Evolutionary conservation across 106 monocot species (phyloP).

Genomic region (Chionographis japonica): DNA sequence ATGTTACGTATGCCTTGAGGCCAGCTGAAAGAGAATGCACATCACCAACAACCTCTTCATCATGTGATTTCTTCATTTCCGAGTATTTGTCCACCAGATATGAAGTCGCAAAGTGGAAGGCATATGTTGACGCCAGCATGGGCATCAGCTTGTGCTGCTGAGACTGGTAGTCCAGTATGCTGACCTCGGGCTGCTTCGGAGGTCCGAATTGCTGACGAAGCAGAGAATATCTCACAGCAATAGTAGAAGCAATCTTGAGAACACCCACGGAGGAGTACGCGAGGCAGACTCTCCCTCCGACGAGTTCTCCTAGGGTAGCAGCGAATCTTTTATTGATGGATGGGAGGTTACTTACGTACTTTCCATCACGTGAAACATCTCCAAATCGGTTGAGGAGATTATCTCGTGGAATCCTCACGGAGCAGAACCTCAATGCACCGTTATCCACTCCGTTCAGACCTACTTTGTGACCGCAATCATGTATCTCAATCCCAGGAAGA

Average conservation of each 20-base stretch:
- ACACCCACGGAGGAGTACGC: slow-evolving; percentile 70
- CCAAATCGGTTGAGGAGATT: slow-evolving; percentile 92
- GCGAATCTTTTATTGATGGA: slow-evolving; percentile 81
- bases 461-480: slow-evolving; percentile 93
- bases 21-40: slow-evolving; percentile 89
- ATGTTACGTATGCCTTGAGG: slow-evolving; percentile 85
- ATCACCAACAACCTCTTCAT: slow-evolving; percentile 69
- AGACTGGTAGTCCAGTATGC: slow-evolving; percentile 90
- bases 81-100: slow-evolving; percentile 70
- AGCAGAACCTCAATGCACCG: slow-evolving; percentile 71
- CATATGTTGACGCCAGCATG: slow-evolving; percentile 89
- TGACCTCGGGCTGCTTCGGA: slow-evolving; percentile 72
- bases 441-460: slow-evolving; percentile 98
- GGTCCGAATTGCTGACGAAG: slow-evolving; percentile 97
- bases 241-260: slow-evolving; percentile 74
- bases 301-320: slow-evolving; percentile 85
- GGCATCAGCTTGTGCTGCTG: slow-evolving; percentile 98
- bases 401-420: slow-evolving; percentile 81
- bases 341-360: slow-evolving; percentile 67
- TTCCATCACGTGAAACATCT: slow-evolving; percentile 80
- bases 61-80: slow-evolving; percentile 73
- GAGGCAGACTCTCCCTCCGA: slow-evolving; percentile 86
- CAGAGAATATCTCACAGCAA: slow-evolving; percentile 81
- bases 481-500: slow-evolving; percentile 85
- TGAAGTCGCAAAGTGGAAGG: slow-evolving; percentile 78